A percentile compares a stretch with the other conserved stretches of the same genome.
Evolutionary conservation across 495 filamentous ascomycete genomes (phyloP).

Genomic region (Aeminium ludgeri): DNA sequence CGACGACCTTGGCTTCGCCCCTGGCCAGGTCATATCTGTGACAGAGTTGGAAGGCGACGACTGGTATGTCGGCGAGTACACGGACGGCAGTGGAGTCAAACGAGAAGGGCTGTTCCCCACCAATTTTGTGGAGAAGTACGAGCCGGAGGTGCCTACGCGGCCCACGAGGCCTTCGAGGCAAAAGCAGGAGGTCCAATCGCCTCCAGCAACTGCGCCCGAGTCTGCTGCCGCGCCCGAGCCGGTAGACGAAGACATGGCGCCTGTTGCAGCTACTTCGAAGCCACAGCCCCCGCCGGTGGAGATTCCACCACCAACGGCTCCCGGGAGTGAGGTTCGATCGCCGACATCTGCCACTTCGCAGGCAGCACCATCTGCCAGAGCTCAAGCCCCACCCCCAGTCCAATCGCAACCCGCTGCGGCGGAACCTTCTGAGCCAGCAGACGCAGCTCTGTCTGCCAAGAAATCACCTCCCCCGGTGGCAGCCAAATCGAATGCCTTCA

Average conservation of each 20-base stretch:
- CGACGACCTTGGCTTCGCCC: slow-evolving; percentile 76
- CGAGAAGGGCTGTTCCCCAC: slow-evolving; percentile 85
- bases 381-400: slow-evolving; percentile 20
- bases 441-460: slow-evolving; percentile 24
- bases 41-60: slow-evolving; percentile 82
- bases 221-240: slow-evolving; percentile 11
- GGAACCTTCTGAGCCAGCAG: slow-evolving; percentile 8
- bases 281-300: slow-evolving; percentile 17
- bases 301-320: slow-evolving; percentile 9
- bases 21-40: slow-evolving; percentile 82
- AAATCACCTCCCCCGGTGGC: slow-evolving; percentile 47
- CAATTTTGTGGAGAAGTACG: slow-evolving; percentile 93
- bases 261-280: slow-evolving; percentile 19
- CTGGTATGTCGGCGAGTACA: slow-evolving; percentile 89
- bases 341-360: slow-evolving; percentile 6
- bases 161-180: slow-evolving; percentile 52
- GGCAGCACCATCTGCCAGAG: slow-evolving; percentile 5
- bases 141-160: slow-evolving; percentile 76
- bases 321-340: slow-evolving; percentile 9
- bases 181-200: slow-evolving; percentile 49
- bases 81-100: slow-evolving; percentile 51
- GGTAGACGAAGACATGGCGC: slow-evolving; percentile 22
- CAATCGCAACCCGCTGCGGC: slow-evolving; percentile 31
- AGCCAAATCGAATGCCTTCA: slow-evolving; percentile 81
- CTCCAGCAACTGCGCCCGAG: slow-evolving; percentile 5